These are phyloP conservation scores for Sistotremastrum niveocremeum DNA, from an alignment of 768 basidiomycete species.

Conservation along the genomic window DNA sequence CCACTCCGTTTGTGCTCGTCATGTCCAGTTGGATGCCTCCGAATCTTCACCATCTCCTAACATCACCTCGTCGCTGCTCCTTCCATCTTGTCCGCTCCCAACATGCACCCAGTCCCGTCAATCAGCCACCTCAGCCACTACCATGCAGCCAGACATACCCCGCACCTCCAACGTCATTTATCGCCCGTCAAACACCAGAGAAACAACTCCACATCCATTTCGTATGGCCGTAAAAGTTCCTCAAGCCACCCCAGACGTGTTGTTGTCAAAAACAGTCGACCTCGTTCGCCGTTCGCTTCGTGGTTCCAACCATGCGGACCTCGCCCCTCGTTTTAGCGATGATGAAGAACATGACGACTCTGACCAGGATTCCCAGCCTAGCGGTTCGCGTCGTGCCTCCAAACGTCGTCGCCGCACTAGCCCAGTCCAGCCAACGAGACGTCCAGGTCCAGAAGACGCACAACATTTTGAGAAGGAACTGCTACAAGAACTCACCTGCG, in stretches of 20 bases:
- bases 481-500: constrained; percentile 64
- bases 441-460: neutral
- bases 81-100: constrained; percentile 22
- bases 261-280: too few relatives aligned
- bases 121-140: constrained; percentile 7
- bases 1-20: constrained; percentile 63
- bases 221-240: neutral
- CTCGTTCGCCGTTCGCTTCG: too few relatives aligned
- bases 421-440: neutral
- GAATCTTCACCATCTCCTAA: constrained; percentile 4
- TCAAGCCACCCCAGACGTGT: too few relatives aligned
- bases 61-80: constrained; percentile 9
- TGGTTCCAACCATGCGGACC: too few relatives aligned
- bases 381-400: neutral
- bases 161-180: constrained; percentile 19
- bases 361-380: constrained; percentile 3
- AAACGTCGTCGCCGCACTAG: neutral
- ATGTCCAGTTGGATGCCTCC: constrained; percentile 20
- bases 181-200: neutral
- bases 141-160: constrained; percentile 26
- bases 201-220: neutral
- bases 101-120: constrained; percentile 16
- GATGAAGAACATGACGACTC: neutral
- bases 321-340: too few relatives aligned
- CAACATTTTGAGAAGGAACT: constrained; percentile 21